Evolutionary conservation across 352 stramenopile species (phyloP), one percentile per base, ranked within the genome.

Genomic region (Phytophthora capsici): DNA sequence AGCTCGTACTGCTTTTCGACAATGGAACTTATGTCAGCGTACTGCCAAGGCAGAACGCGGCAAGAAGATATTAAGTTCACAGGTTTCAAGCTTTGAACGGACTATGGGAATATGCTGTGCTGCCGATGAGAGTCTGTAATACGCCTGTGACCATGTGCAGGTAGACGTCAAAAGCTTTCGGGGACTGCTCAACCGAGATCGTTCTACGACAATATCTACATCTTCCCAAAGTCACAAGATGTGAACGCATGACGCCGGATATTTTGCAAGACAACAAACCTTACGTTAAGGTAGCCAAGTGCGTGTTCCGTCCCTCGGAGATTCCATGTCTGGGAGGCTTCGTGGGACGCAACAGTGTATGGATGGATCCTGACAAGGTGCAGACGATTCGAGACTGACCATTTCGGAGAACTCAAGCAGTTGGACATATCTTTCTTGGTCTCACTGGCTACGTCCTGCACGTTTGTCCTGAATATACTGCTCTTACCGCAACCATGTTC

Each of bases 1-100:
- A 48, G n/a, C 2, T 17, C 30, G n/a, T 25, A 22, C 9, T 51
- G 22, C 48, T 66, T 47, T 28, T 47, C 40, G 1, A 53, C 45
- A 5, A 68, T 75, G 43, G 62, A 75, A 40, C 37, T 69, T 23
- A 57, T 61, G 36, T 57, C 36, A 1, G 59, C 32, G 6, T 74
- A 57, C 51, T 75, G 66, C 36, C 59, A 75, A 60, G 59, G 69
- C 1, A 38, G 45, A 17, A 74, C 72, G 65, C 41, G 36, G 2
- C 17, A 28, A 28, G 25, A 28, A 28, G 25, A 28, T 6, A 28
- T 28, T 6, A 28, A 28, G n/a, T n/a, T n/a, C n/a, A n/a, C n/a
- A n/a, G n/a, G n/a, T n/a, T n/a, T n/a, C n/a, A n/a, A n/a, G n/a
- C n/a, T n/a, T n/a, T n/a, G n/a, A n/a, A n/a, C n/a, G n/a, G n/a